Percentiles rank a stretch among this genome's conserved stretches.
Evolutionary conservation across 352 stramenopile genomes (phyloP).

Genomic region (Pythium aquatile): DNA sequence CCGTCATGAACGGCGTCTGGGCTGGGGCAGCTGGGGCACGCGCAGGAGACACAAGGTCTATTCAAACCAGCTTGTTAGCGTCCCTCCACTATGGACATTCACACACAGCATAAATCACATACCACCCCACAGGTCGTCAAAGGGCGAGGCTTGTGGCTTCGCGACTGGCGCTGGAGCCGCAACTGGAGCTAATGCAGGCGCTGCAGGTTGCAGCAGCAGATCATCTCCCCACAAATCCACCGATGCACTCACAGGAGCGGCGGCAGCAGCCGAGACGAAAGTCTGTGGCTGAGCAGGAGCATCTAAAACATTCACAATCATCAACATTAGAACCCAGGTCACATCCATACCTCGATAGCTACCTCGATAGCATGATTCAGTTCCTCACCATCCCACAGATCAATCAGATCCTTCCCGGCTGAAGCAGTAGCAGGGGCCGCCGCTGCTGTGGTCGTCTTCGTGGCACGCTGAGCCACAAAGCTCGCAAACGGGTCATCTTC

Average conservation of each 20-base stretch:
- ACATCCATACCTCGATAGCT: background rate
- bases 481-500: constrained; percentile 65
- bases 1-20: constrained; percentile 5
- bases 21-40: background rate
- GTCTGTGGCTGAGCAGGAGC: constrained; percentile 17
- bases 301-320: constrained; percentile 12
- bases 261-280: background rate
- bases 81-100: background rate
- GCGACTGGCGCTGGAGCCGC: background rate
- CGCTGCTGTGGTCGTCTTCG: constrained; percentile 22
- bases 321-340: background rate
- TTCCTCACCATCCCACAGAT: constrained; percentile 59
- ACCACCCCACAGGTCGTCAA: constrained; percentile 23
- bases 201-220: constrained; percentile 10
- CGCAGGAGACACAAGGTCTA: constrained; percentile 7
- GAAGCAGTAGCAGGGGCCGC: constrained; percentile 21
- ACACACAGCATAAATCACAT: background rate
- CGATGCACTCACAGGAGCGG: background rate
- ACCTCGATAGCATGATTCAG: background rate
- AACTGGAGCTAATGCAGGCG: constrained; percentile 2
- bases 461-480: constrained; percentile 55
- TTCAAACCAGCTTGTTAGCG: background rate
- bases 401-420: constrained; percentile 48
- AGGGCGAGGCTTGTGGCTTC: constrained; percentile 13
- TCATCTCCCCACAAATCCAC: constrained; percentile 23